Percentiles rank a stretch among this genome's conserved stretches.
phyloP scores from a whole-genome alignment of 805 yeast genomes.

The Tetrapisispora nanseiensis region DNA sequence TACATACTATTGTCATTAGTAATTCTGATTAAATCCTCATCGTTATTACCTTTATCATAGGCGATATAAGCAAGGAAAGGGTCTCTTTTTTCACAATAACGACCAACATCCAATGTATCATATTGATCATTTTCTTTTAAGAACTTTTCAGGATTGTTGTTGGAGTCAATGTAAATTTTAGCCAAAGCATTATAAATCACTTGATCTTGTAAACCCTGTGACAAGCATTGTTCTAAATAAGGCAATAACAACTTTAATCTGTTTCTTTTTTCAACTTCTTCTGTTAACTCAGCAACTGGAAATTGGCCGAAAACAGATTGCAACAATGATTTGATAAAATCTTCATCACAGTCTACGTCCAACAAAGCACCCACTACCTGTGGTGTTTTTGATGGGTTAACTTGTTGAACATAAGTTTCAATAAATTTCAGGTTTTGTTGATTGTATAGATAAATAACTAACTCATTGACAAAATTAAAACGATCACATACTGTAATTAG shows the following conservation, averaged over 20 bases:
- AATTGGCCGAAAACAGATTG: constrained; percentile 88
- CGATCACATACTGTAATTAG: constrained; percentile 94
- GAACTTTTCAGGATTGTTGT: constrained; percentile 95
- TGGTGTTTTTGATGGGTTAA: constrained; percentile 90
- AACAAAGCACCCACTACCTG: constrained; percentile 92
- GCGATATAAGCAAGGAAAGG: constrained; percentile 97
- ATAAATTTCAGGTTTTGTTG: constrained; percentile 92
- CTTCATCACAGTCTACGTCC: constrained; percentile 96
- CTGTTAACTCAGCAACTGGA: constrained; percentile 80
- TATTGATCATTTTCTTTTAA: constrained; percentile 82
- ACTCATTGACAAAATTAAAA: constrained; percentile 82
- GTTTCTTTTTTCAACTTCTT: constrained; percentile 94
- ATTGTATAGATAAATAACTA: constrained; percentile 87
- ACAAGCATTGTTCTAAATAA: constrained; percentile 80
- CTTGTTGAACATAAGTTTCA: constrained; percentile 96
- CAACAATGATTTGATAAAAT: constrained; percentile 68
- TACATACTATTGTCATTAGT: constrained; percentile 97
- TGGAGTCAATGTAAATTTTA: constrained; percentile 93
- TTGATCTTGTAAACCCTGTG: constrained; percentile 76
- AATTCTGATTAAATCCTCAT: constrained; percentile 77
- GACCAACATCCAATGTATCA: constrained; percentile 93
- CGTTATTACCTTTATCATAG: constrained; percentile 90
- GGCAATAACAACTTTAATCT: constrained; percentile 86
- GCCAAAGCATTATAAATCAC: constrained; percentile 93
- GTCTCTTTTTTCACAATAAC: constrained; percentile 97